Conservation (phyloP, 2,329 filamentous ascomycete genomes). For the Chaetothyriales sp. region DNA sequence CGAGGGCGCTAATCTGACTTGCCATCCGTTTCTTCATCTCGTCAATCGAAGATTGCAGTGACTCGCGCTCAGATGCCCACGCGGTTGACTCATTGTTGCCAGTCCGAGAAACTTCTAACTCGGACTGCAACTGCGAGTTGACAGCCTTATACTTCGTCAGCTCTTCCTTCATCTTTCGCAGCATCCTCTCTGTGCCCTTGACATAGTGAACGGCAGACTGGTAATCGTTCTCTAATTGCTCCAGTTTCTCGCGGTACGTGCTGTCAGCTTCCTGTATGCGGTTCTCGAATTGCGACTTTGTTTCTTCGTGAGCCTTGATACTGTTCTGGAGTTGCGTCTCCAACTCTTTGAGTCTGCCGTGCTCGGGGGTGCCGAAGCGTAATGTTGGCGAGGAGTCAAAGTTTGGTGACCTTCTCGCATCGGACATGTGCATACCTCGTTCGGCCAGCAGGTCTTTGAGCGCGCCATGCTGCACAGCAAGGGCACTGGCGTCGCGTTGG, state of each 20-base stretch:
- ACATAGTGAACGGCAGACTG: slow-evolving; percentile 96
- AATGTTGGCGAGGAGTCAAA: slow-evolving; percentile 55
- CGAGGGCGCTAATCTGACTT: slow-evolving; percentile 50
- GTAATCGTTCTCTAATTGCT: slow-evolving; percentile 91
- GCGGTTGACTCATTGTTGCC: slow-evolving; percentile 39
- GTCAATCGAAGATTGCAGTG: slow-evolving; percentile 53
- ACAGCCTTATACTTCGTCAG: slow-evolving; percentile 81
- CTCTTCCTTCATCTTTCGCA: slow-evolving; percentile 96
- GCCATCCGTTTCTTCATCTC: slow-evolving; percentile 54
- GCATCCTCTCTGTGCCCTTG: slow-evolving; percentile 97
- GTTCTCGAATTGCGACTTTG: slow-evolving; percentile 58
- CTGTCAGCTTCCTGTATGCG: slow-evolving; percentile 77
- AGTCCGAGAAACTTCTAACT: slow-evolving; percentile 52
- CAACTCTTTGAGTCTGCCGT: slow-evolving; percentile 63
- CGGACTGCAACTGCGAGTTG: slow-evolving; percentile 66
- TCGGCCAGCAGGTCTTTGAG: slow-evolving; percentile 86
- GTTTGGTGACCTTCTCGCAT: slow-evolving; percentile 54
- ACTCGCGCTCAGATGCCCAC: slow-evolving; percentile 61
- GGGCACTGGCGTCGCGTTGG: slow-evolving; percentile 84
- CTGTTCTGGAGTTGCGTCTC: slow-evolving; percentile 73
- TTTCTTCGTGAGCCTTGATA: slow-evolving; percentile 68
- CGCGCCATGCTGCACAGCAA: slow-evolving; percentile 80
- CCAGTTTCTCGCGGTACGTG: slow-evolving; percentile 80
- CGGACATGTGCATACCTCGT: slow-evolving; percentile 66
- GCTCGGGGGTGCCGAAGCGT: slow-evolving; percentile 62